These are phyloP conservation scores for Closterium sp. DNA, from an alignment of 139 green algal species.

Conservation along the genomic window DNA sequence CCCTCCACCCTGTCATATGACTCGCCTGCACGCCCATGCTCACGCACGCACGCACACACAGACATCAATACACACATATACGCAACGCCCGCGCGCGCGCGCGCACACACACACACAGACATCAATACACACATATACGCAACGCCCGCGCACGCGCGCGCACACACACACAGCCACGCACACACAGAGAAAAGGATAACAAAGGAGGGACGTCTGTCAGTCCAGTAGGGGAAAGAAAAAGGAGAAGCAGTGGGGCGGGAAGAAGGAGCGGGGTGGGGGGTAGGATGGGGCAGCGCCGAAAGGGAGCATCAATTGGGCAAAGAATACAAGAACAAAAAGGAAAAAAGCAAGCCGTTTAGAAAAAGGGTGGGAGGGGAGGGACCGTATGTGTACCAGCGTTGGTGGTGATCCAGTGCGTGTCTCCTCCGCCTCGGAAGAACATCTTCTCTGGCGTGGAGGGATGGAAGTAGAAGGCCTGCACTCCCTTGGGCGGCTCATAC, in stretches of 20 bases:
- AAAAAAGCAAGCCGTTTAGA: no score
- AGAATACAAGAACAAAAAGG: no score
- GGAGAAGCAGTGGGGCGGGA: no score
- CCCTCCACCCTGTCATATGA: constrained; percentile 44
- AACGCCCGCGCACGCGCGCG: no score
- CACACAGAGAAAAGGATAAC: not conserved
- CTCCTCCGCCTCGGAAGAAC: constrained; percentile 26
- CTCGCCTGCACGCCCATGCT: constrained; percentile 20
- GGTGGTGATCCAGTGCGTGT: constrained; percentile 41
- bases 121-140: not conserved
- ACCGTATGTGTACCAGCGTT: constrained; percentile 34
- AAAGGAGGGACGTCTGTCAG: not conserved
- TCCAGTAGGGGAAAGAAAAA: not conserved
- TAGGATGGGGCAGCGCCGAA: not conserved
- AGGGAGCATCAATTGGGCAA: no score
- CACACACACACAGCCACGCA: not conserved
- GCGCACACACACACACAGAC: not conserved
- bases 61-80: not conserved
- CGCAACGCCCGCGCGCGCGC: not conserved
- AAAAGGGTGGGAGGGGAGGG: not conserved
- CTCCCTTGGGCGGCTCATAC: not conserved
- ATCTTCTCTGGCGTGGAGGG: constrained; percentile 22
- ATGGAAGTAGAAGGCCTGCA: constrained; percentile 18
- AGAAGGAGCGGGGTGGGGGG: not conserved
- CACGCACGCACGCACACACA: not conserved